Percentiles rank a stretch among this genome's conserved stretches.
Evolutionary conservation across 345 rosid genomes (phyloP).

Genomic region (Sapria himalayana): DNA sequence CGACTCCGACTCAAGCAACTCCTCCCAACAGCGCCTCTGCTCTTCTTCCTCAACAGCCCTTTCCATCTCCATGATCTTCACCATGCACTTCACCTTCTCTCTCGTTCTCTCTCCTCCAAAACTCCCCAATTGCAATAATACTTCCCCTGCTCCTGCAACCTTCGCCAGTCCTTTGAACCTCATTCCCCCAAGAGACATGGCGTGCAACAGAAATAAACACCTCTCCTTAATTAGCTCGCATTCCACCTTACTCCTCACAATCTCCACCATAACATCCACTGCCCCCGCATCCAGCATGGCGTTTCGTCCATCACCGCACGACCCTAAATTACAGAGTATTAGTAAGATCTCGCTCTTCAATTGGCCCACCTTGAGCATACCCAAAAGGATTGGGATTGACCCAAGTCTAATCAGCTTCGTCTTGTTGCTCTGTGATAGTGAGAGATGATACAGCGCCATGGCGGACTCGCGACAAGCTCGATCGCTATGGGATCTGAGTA

Average conservation of each 20-base stretch:
- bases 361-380: constrained; percentile 35
- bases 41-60: constrained; percentile 19
- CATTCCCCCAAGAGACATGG: constrained; percentile 36
- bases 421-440: constrained; percentile 48
- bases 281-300: constrained; percentile 63
- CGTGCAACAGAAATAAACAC: constrained; percentile 38
- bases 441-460: constrained; percentile 61
- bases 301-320: constrained; percentile 31
- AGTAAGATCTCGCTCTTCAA: constrained; percentile 27
- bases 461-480: constrained; percentile 62
- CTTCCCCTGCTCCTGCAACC: constrained; percentile 44
- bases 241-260: constrained; percentile 21
- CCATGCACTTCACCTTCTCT: constrained; percentile 26
- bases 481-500: constrained; percentile 34
- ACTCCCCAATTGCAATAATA: constrained; percentile 26
- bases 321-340: constrained; percentile 34
- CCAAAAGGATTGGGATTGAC: constrained; percentile 32
- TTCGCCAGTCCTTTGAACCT: constrained; percentile 58
- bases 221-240: constrained; percentile 32
- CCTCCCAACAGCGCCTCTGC: constrained; percentile 63
- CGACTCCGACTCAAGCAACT: constrained; percentile 34
- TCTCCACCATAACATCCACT: constrained; percentile 39
- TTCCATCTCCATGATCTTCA: constrained; percentile 26
- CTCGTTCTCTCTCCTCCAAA: constrained; percentile 21
- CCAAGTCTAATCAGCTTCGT: constrained; percentile 43